These are phyloP conservation scores for Auricularia cornea DNA, from an alignment of 768 basidiomycete genomes.

Conservation along the genomic window DNA sequence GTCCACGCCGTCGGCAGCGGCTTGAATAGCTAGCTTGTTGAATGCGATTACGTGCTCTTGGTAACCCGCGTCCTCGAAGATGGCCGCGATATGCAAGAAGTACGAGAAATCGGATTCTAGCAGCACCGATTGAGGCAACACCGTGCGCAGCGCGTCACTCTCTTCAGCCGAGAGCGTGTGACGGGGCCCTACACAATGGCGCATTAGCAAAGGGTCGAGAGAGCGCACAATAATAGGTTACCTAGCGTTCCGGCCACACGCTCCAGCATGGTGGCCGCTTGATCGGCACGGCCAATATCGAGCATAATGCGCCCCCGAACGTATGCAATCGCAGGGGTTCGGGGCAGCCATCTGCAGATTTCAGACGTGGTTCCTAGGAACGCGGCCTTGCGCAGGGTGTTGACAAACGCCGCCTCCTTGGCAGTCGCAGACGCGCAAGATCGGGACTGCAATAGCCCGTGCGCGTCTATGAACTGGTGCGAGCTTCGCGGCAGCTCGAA, in stretches of 20 bases:
- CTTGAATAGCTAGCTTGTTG: slow-evolving; percentile 71
- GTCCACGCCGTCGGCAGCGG: slow-evolving; percentile 43
- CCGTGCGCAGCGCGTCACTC: slow-evolving; percentile 46
- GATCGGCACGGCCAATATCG: slow-evolving; percentile 57
- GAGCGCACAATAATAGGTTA: slow-evolving; percentile 26
- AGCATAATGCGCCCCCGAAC: slow-evolving; percentile 62
- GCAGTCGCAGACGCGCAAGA: slow-evolving; percentile 60
- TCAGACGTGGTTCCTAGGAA: slow-evolving; percentile 54
- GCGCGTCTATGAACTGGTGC: slow-evolving; percentile 57
- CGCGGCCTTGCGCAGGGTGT: slow-evolving; percentile 55
- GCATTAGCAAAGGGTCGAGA: slow-evolving; percentile 4
- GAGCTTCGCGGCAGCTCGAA: slow-evolving; percentile 47
- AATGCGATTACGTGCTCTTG: slow-evolving; percentile 63
- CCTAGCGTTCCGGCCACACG: slow-evolving; percentile 70
- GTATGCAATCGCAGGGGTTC: slow-evolving; percentile 68
- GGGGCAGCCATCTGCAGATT: slow-evolving; percentile 68
- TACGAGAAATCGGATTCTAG: slow-evolving; percentile 61
- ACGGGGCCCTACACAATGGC: not conserved
- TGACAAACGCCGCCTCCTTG: slow-evolving; percentile 66
- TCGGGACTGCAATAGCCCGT: slow-evolving; percentile 57
- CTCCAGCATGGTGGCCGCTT: slow-evolving; percentile 65
- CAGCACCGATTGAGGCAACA: slow-evolving; percentile 47
- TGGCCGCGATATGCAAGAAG: slow-evolving; percentile 65
- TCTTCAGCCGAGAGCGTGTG: slow-evolving; percentile 36
- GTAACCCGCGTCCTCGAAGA: slow-evolving; percentile 56